Percentiles rank a stretch among this genome's conserved stretches.
Evolutionary conservation across 1,284 basidiomycete genomes (phyloP).

Genomic region (Heterobasidion occidentale): DNA sequence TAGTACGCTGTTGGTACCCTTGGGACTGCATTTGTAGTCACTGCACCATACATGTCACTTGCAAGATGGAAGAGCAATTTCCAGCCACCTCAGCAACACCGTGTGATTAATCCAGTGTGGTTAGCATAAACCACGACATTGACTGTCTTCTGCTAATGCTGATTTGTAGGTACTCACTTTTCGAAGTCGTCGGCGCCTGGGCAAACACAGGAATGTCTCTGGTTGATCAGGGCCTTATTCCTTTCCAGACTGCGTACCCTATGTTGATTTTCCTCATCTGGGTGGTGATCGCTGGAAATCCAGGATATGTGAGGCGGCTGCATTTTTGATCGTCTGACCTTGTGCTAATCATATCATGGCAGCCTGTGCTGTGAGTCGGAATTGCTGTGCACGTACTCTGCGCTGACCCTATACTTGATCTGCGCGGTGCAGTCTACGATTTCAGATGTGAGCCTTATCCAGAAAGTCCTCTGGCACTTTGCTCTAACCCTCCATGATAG

Average conservation of each 20-base stretch:
- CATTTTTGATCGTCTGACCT: not conserved
- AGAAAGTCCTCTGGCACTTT: not conserved
- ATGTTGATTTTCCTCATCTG: constrained; percentile 39
- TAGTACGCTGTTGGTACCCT: constrained; percentile 45
- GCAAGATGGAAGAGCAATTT: constrained; percentile 23
- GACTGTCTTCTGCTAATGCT: too few relatives aligned
- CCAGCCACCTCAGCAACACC: constrained; percentile 23
- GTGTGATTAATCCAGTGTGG: constrained; percentile 35
- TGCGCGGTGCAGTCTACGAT: constrained; percentile 14
- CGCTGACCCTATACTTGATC: too few relatives aligned
- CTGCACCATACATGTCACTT: constrained; percentile 41
- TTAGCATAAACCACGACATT: constrained; percentile 7
- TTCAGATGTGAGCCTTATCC: constrained; percentile 17
- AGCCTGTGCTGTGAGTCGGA: constrained; percentile 11
- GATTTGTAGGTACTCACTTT: constrained; percentile 43
- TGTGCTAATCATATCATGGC: not conserved
- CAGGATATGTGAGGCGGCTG: constrained; percentile 38
- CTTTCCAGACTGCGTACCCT: constrained; percentile 51
- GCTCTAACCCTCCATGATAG: constrained; percentile 25
- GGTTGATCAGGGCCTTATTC: constrained; percentile 50
- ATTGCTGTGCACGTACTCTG: too few relatives aligned
- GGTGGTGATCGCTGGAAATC: constrained; percentile 60
- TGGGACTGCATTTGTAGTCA: constrained; percentile 50
- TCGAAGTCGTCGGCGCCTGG: constrained; percentile 54
- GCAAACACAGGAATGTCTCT: constrained; percentile 59